Evolutionary conservation across 441 rosid genomes (phyloP), one percentile per base, ranked within the genome.

Genomic region (Erysimum pusillum): DNA sequence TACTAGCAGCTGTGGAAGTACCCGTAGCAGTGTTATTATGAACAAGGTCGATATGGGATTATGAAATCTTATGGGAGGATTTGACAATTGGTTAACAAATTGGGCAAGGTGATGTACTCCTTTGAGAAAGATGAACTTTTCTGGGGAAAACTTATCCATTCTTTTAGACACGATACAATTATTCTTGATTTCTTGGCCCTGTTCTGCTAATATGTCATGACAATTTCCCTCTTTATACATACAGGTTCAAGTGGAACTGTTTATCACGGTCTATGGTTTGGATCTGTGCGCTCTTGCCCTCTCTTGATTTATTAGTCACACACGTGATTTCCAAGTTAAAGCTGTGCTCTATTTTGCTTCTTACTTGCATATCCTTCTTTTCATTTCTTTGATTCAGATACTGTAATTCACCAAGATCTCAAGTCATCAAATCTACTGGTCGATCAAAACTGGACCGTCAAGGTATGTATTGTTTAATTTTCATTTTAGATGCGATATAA

Each of bases 221-320:
- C 84, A 64, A 78, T 74, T 71, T 49, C 63, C 39, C 32, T 73
- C 77, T 69, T 77, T 73, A 44, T 75, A 7, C 76, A 69, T 79
- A 63, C 97, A 96, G 98, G 98, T 83, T 91, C 99, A 78, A 90
- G 98, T 68, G 98, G 98, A 77, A 93, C 93, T 56, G 99, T 96
- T 42, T 91, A 90, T 80, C 97, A 90, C 65, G 98, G 92, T 67
- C 89, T 96, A 86, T 93, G 99, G 99, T 96, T 86, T 80, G 99
- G 95, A 91, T 96, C 98, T 81, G 99, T 96, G 93, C 76, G 99
- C 91, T 87, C 91, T 85, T 76, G 60, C 83, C 82, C 71, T 78
- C 59, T 67, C 44, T 70, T 63, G 35, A 56, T n/a, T n/a, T n/a
- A n/a, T n/a, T n/a, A n/a, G n/a, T n/a, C n/a, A n/a, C n/a, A n/a